Base-by-base conservation (phyloP, 225 moss, liverwort and hornwort species). In the Neckera pumila region DNA sequence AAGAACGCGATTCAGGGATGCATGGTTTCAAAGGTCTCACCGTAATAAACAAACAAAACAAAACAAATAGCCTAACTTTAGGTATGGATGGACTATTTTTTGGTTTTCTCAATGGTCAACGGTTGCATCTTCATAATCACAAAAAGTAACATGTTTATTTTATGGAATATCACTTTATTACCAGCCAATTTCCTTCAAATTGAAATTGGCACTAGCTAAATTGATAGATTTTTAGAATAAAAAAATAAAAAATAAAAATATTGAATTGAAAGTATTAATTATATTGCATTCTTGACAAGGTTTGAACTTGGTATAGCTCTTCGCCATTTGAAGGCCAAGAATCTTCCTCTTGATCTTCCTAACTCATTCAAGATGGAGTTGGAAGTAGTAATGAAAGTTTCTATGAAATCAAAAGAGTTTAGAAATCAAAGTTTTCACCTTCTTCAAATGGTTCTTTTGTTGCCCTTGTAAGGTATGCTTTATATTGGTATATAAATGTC, bases 171-270 rank as follows among this genome's bases (percentile, higher is more conserved):
- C 25, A 40, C 40, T 25, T 40, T 70, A 1, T 38, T 0, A 40
- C 4, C 0, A 0, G 0, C 1, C 2, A 66, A 11, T 6, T 66
- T n/a, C 12, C 4, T 66, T 11, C 6, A 11, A n/a, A 66, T 0
- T 36, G 1, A 1, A 66, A 66, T 21, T n/a, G 2, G 10, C 20
- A 11, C 0, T 6, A 0, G 11, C 2, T 11, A 20, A 66, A 34
- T 36, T 19, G 6, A 5, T 66, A 18, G 3, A 65, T 65, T 18
- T 5, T 1, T 34, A 3, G 18, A 65, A 18, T 65, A 36, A 36
- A 66, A 20, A 36, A 20, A 3, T 45, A 45, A 45, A 45, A 45
- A 45, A 45, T 45, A 65, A 9, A 0, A 13, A 27, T 3, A 16
- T 0, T 18, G 10, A 65, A 36, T 0, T 5, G 2, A 36, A 36